phyloP scores from a whole-genome alignment of 2,329 filamentous ascomycete species.

The Rosellinia necatrix region DNA sequence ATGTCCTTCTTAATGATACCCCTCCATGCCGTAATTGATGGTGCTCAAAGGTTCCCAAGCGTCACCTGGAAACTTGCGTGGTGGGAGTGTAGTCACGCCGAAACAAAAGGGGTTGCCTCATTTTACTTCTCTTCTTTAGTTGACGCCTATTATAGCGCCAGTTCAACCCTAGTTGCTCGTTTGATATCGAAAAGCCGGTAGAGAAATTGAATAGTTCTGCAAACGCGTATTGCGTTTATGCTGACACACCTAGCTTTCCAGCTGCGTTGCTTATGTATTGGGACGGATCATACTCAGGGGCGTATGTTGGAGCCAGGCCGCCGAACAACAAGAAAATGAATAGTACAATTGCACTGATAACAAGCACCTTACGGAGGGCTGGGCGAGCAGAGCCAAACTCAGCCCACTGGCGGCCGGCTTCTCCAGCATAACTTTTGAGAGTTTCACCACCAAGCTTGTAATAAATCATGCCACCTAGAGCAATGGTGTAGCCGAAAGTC shows the following conservation, averaged over 20 bases:
- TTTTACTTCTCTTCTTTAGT: not conserved
- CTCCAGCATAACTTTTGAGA: conserved; percentile 76
- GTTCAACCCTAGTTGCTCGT: not conserved
- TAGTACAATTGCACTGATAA: conserved; percentile 67
- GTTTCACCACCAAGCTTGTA: conserved; percentile 86
- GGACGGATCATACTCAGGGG: conserved; percentile 57
- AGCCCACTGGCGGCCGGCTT: conserved; percentile 78
- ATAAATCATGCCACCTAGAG: conserved; percentile 78
- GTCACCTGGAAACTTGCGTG: not conserved
- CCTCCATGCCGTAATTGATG: conserved; percentile 1
- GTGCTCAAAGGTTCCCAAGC: not conserved
- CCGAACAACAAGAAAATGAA: conserved; percentile 73
- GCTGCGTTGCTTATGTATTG: conserved; percentile 55
- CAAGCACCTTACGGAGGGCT: conserved; percentile 74
- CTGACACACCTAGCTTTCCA: conserved; percentile 51
- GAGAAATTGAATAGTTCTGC: no score
- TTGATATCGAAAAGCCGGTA: not conserved
- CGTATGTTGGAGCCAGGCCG: conserved; percentile 66
- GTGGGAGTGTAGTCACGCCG: not conserved
- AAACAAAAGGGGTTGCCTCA: not conserved
- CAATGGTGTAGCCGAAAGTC: conserved; percentile 83
- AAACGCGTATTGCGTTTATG: no score
- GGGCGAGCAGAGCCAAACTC: conserved; percentile 83
- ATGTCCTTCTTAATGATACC: not conserved
- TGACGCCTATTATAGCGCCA: not conserved